Base-by-base conservation (phyloP, 768 basidiomycete species). In the Hericium alpestre region DNA sequence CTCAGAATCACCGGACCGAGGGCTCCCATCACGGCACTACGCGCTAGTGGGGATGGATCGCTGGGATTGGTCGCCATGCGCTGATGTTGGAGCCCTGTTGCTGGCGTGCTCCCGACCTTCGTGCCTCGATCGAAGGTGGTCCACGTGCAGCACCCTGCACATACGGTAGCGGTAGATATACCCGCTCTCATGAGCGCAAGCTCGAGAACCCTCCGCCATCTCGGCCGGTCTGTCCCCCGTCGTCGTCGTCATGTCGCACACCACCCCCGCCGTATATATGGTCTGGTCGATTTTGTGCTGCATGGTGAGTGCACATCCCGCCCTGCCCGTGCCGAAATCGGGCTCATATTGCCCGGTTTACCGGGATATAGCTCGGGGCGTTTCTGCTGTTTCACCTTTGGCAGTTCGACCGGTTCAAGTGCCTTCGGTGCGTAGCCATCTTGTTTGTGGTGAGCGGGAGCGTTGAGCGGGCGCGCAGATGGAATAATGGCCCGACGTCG, bases 351-450 rank as follows among this genome's bases (percentile, higher is more conserved):
- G 22, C 20, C 32, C 8, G 32, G 9, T 32, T 32, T 5, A 1
- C 9, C 32, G 15, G 10, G 25, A 18, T 53, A 8, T 39, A 89
- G 87, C 70, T 87, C 6, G 79, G 76, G 1, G 63, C 63, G 3
- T 90, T 90, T 65, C 73, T 90, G 6, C 15, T 90, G 2, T 84
- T 79, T 65, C 88, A 90, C 64, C 69, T 90, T 53, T 90, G 86
- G 83, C 83, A 83, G 5, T 91, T 86, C 65, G 89, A 91, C 66
- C 76, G 78, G 57, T 91, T 91, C 74, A 79, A 76, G 63, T 90
- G 87, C 66, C 66, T 90, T 54, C 82, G 65, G 86, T 86, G 58
- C 61, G 78, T 65, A 8, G 8, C 5, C 1, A 43, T 12, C 10
- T 40, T n/a, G 12, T 11, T 46, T 7, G 23, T 41, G 25, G 22